phyloP scores from a whole-genome alignment of 106 monocot genomes.

The Allium sativum region DNA sequence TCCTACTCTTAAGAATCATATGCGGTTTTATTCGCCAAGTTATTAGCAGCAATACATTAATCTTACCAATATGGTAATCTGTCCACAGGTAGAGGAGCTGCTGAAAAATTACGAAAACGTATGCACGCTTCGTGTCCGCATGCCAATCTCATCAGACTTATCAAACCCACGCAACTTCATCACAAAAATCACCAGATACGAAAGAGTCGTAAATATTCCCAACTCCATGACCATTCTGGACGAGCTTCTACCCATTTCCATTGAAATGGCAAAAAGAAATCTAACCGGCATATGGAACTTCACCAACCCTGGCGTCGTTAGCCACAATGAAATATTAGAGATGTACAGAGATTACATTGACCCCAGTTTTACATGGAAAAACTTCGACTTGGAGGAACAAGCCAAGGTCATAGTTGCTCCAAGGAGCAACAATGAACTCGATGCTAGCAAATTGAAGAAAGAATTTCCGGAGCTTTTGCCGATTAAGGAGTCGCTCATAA shows the following conservation, averaged over 20 bases:
- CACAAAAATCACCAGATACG: slow-evolving; percentile 47
- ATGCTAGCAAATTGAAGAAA: slow-evolving; percentile 30
- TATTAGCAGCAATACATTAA: too few species aligned
- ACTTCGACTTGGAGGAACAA: slow-evolving; percentile 48
- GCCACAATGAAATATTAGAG: slow-evolving; percentile 52
- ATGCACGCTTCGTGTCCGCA: slow-evolving; percentile 49
- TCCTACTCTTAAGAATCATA: too few species aligned
- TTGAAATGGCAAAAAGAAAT: slow-evolving; percentile 64
- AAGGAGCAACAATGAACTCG: slow-evolving; percentile 52
- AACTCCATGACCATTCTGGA: slow-evolving; percentile 63
- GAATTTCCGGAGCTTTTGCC: slow-evolving; percentile 43
- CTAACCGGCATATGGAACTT: slow-evolving; percentile 65
- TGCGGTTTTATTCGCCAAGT: too few species aligned
- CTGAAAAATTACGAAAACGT: slow-evolving; percentile 58
- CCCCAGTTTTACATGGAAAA: slow-evolving; percentile 53
- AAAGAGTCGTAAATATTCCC: slow-evolving; percentile 51
- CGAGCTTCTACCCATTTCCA: slow-evolving; percentile 49
- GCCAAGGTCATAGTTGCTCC: slow-evolving; percentile 58
- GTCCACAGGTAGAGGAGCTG: slow-evolving; percentile 41
- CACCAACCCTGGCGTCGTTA: slow-evolving; percentile 55
- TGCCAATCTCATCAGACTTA: slow-evolving; percentile 61
- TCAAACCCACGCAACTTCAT: slow-evolving; percentile 55
- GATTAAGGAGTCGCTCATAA: slow-evolving; percentile 45
- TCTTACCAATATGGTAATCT: too few species aligned
- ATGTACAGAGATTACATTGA: slow-evolving; percentile 57